phyloP scores from a whole-genome alignment of 441 rosid species.

The Geranium incanum region DNA sequence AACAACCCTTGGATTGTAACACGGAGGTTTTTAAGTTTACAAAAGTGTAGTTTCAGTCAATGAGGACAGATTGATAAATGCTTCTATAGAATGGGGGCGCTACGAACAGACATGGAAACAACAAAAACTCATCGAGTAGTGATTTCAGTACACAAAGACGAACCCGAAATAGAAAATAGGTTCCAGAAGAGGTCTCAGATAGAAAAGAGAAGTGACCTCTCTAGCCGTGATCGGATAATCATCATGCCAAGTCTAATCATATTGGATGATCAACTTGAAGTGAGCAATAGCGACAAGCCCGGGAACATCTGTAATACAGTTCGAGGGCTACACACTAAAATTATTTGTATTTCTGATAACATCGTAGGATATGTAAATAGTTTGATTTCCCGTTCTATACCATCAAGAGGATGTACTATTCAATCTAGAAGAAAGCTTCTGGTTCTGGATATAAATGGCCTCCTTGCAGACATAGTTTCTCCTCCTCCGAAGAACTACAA shows the following conservation, averaged over 20 bases:
- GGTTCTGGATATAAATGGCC: conserved; percentile 78
- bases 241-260: conserved; percentile 18
- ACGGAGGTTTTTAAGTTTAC: conserved; percentile 13
- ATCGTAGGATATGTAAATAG: conserved; percentile 13
- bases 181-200: conserved; percentile 14
- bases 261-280: conserved; percentile 17
- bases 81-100: conserved; percentile 15
- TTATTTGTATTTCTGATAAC: conserved; percentile 14
- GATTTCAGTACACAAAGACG: conserved; percentile 5
- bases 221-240: conserved; percentile 12
- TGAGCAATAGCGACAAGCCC: conserved; percentile 14
- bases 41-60: conserved; percentile 11
- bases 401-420: conserved; percentile 16
- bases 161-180: conserved; percentile 14
- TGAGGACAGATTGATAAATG: conserved; percentile 15
- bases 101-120: conserved; percentile 14
- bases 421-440: conserved; percentile 45
- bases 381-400: conserved; percentile 16
- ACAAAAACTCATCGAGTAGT: conserved; percentile 13
- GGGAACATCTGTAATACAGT: conserved; percentile 16
- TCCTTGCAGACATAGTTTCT: conserved; percentile 61
- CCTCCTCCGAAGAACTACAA: conserved; percentile 32
- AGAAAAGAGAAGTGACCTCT: conserved; percentile 3
- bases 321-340: conserved; percentile 15
- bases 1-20: conserved; percentile 11